phyloP scores from a whole-genome alignment of 1,284 basidiomycete species.

The Cutaneotrichosporon daszewskae region DNA sequence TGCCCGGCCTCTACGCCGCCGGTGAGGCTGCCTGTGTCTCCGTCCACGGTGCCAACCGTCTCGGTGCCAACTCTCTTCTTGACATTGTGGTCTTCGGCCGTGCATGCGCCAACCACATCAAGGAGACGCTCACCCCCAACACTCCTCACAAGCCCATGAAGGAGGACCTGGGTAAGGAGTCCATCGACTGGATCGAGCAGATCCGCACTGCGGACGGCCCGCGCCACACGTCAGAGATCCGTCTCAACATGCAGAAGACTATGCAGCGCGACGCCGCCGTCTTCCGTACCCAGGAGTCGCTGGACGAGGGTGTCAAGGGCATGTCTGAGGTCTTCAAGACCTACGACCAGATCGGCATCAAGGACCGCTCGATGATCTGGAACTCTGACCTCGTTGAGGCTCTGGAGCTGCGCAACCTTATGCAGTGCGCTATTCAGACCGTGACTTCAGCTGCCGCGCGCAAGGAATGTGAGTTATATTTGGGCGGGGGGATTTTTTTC shows the following conservation, averaged over 20 bases:
- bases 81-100: slow-evolving; percentile 99
- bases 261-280: slow-evolving; percentile 95
- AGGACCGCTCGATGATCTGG: slow-evolving; percentile 99
- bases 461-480: slow-evolving; percentile 55
- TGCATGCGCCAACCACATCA: slow-evolving; percentile 97
- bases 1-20: slow-evolving; percentile 96
- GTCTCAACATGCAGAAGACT: slow-evolving; percentile 95
- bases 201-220: slow-evolving; percentile 78
- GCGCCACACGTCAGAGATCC: slow-evolving; percentile 80
- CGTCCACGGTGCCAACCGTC: slow-evolving; percentile 98
- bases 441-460: slow-evolving; percentile 91
- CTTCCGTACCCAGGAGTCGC: slow-evolving; percentile 81
- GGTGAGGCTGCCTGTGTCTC: slow-evolving; percentile 99
- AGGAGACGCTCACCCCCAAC: slow-evolving; percentile 80
- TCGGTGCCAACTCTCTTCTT: slow-evolving; percentile 97
- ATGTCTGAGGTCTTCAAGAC: slow-evolving; percentile 78
- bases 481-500: background rate
- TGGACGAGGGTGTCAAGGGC: slow-evolving; percentile 89
- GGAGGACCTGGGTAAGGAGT: slow-evolving; percentile 79
- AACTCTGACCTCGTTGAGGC: slow-evolving; percentile 98
- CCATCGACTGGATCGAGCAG: slow-evolving; percentile 84
- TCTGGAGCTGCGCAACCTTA: slow-evolving; percentile 90
- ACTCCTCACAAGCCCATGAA: slow-evolving; percentile 86
- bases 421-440: slow-evolving; percentile 93
- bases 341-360: slow-evolving; percentile 87